Conservation (phyloP, 2,329 filamentous ascomycete genomes). For the Aureobasidium sp. region DNA sequence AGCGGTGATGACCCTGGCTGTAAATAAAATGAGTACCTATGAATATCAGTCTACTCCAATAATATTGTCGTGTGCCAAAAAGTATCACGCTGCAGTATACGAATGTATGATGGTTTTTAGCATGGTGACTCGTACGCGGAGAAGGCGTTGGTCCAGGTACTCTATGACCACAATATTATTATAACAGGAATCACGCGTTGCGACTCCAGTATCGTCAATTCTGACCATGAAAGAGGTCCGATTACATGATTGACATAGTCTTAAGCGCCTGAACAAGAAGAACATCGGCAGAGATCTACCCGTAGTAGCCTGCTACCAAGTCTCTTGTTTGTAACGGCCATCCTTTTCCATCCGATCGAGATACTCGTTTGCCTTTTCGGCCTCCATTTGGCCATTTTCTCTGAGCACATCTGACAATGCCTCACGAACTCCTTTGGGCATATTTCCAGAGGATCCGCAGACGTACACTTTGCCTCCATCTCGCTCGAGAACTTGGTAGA, state of each 20-base stretch:
- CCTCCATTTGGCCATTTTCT: slow-evolving; percentile 30
- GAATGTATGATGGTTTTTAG: too few species aligned
- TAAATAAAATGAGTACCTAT: neutral
- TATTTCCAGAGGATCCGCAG: slow-evolving; percentile 58
- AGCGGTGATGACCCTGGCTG: neutral
- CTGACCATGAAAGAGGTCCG: too few species aligned
- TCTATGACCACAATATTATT: too few species aligned
- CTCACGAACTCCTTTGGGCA: slow-evolving; percentile 63
- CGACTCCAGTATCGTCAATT: too few species aligned
- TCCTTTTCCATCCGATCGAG: slow-evolving; percentile 53
- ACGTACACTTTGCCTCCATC: slow-evolving; percentile 49
- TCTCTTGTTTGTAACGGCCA: slow-evolving; percentile 62
- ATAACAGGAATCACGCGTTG: too few species aligned
- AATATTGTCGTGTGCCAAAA: neutral
- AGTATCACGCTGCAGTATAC: too few species aligned
- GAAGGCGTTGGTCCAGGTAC: too few species aligned
- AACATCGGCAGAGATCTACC: too few species aligned
- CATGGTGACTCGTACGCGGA: too few species aligned
- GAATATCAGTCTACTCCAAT: neutral
- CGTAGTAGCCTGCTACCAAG: slow-evolving; percentile 45
- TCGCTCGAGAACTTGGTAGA: slow-evolving; percentile 48
- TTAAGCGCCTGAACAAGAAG: too few species aligned
- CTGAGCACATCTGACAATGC: slow-evolving; percentile 57
- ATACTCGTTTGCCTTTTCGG: slow-evolving; percentile 49
- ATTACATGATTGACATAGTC: too few species aligned